Base-by-base conservation (phyloP, 352 stramenopile species). In the Blastocystis sp. region DNA sequence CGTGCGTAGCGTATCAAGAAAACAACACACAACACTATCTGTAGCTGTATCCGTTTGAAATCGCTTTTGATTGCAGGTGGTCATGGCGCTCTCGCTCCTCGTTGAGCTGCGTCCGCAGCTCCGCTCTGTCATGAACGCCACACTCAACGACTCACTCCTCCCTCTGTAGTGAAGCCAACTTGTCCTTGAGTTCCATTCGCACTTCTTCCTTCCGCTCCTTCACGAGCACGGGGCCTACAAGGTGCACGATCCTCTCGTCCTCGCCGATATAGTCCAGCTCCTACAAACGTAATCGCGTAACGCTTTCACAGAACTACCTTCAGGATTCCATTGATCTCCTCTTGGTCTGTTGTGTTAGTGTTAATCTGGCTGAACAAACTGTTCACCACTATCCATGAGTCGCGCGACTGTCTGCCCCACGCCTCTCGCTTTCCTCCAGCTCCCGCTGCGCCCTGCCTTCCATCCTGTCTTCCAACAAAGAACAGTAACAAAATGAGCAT, bases 401-500 rank as follows among this genome's bases (percentile, higher is more conserved):
- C 24, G 1, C 42, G 24, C 19, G 17, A 6, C 59, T 57, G 19
- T 66, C 40, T 59, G 11, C 0, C 74, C n/a, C 38, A 84, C 74
- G 28, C 19, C 28, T 34, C 61, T 84, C 74, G 61, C 74, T 84
- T 11, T 69, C 28, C 74, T 84, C 74, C 28, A 84, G n/a, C 42
- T 84, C 74, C 14, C 61, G 68, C 54, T 40, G 21, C 48, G 11
- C 24, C 24, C 65, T n/a, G 3, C 17, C 6, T 14, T 54, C 64
- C 43, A 84, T 68, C 24, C 19, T 9, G 11, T 21, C 9, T 34
- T 57, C 14, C 59, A 54, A 4, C 10, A 84, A 84, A 21, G 69
- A 68, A 84, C 74, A 84, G 64, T 57, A 64, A 14, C 14, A 84
- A 84, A 66, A 68, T 62, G 48, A 71, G 48, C 48, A 43, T 28